phyloP scores from a whole-genome alignment of 2,329 filamentous ascomycete genomes.

The Pseudogymnoascus sp. region DNA sequence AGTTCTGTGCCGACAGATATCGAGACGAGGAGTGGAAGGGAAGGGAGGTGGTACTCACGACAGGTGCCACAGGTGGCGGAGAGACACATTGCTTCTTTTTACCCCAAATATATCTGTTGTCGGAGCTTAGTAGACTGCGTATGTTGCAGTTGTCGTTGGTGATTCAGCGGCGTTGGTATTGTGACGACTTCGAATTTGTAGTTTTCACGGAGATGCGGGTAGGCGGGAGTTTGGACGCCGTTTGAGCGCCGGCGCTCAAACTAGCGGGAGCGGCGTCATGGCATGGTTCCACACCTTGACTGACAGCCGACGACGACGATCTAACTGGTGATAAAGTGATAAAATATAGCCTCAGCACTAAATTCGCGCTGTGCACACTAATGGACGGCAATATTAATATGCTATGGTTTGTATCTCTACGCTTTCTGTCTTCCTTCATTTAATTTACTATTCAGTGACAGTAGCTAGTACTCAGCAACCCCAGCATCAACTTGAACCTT shows the following conservation, averaged over 20 bases:
- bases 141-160: background rate
- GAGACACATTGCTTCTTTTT: conserved; percentile 38
- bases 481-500: background rate
- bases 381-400: background rate
- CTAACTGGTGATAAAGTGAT: background rate
- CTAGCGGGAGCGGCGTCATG: background rate
- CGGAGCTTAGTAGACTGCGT: background rate
- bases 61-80: conserved; percentile 42
- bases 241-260: background rate
- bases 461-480: background rate
- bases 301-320: background rate
- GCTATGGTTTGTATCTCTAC: background rate
- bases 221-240: background rate
- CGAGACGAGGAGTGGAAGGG: conserved; percentile 4
- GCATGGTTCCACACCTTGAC: background rate
- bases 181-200: background rate
- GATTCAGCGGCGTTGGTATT: background rate
- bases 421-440: background rate
- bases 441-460: background rate
- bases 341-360: background rate
- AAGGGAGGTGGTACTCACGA: conserved; percentile 32
- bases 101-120: conserved; percentile 3
- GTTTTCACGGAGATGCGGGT: background rate
- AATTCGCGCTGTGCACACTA: background rate
- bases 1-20: conserved; percentile 7